A percentile compares a stretch with the other conserved stretches of the same genome.
Conservation (phyloP, 2,329 filamentous ascomycete genomes). For the Colletotrichum sojae region DNA sequence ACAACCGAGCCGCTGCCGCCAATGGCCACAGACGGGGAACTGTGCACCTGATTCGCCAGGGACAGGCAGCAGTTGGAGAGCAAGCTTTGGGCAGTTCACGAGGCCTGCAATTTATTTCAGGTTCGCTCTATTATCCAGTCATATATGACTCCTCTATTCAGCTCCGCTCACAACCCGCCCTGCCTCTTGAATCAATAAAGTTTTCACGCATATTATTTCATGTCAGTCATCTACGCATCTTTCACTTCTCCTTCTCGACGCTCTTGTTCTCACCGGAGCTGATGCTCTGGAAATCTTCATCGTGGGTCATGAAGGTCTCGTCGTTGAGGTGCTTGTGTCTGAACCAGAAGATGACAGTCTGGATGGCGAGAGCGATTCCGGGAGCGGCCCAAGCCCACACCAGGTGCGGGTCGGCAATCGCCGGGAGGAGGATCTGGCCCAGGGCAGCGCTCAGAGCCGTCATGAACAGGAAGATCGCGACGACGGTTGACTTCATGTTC, state of each 20-base stretch:
- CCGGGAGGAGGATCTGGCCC: conserved; percentile 58
- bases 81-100: too few relatives aligned
- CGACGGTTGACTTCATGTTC: conserved; percentile 73
- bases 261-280: conserved; percentile 14
- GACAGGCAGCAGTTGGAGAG: too few relatives aligned
- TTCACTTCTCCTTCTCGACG: conserved; percentile 12
- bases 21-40: too few relatives aligned
- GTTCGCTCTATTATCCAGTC: too few relatives aligned
- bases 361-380: conserved; percentile 44
- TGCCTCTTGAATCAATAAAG: neutral
- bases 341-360: conserved; percentile 45
- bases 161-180: too few relatives aligned
- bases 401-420: conserved; percentile 55
- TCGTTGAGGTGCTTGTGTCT: conserved; percentile 45
- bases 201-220: neutral
- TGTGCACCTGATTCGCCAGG: too few relatives aligned
- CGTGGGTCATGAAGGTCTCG: conserved; percentile 37
- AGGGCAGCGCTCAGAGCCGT: conserved; percentile 70
- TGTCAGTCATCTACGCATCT: too few relatives aligned
- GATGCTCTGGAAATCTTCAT: conserved; percentile 24
- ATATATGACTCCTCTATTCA: too few relatives aligned
- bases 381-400: conserved; percentile 47
- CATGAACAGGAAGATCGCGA: conserved; percentile 70
- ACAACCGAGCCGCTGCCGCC: too few relatives aligned
- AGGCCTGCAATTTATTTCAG: too few relatives aligned